Conservation (phyloP, 106 monocot species). For the Dendrobium huoshanense region DNA sequence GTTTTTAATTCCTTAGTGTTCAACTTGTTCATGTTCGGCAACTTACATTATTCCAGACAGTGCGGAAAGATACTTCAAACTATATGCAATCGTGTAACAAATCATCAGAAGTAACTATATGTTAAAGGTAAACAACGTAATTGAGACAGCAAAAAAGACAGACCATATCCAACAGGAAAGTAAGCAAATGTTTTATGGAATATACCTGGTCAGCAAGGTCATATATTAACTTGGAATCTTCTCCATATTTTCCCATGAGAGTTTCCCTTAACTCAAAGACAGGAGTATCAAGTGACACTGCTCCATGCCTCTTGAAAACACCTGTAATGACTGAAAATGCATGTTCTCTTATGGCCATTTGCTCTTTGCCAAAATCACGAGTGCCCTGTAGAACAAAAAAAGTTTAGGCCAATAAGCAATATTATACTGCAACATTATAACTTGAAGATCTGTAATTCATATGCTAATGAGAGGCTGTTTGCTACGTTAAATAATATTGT, state of each 20-base stretch:
- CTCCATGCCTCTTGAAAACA: constrained; percentile 95
- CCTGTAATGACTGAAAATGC: constrained; percentile 77
- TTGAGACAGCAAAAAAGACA: not conserved
- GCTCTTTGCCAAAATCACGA: constrained; percentile 92
- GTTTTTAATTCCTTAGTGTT: not conserved
- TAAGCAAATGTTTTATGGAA: not conserved
- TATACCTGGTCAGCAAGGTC: constrained; percentile 98
- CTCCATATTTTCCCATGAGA: constrained; percentile 98
- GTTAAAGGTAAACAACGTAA: not conserved
- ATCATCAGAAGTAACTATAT: not conserved
- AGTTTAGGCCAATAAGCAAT: not conserved
- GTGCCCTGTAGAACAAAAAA: constrained; percentile 50
- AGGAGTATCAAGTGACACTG: constrained; percentile 85
- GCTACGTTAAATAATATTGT: not conserved
- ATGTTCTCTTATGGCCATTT: constrained; percentile 92
- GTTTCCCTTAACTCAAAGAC: constrained; percentile 97
- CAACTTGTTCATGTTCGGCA: no score
- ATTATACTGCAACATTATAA: not conserved
- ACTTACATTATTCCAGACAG: no score
- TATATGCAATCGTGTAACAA: not conserved
- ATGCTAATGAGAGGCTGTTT: not conserved
- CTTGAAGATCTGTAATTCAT: not conserved
- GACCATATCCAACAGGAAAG: not conserved
- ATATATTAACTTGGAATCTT: constrained; percentile 98
- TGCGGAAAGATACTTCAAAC: not conserved